A percentile compares a stretch with the other conserved stretches of the same genome.
These are phyloP conservation scores for Flaveria brownii DNA, from an alignment of 129 eudicot genomes.

Conservation along the genomic window DNA sequence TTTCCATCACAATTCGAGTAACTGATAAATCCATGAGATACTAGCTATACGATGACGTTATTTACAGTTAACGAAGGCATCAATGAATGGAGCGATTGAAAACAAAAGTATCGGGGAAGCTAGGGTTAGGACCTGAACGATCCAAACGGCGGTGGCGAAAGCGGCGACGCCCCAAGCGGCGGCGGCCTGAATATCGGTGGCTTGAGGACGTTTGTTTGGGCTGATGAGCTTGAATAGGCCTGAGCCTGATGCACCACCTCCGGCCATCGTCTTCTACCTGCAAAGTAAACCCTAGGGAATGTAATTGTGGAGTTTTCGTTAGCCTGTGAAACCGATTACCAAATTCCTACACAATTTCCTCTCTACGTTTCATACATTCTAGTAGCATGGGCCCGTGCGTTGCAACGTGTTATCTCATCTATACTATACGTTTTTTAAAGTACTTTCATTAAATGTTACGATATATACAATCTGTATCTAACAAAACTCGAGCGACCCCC, in stretches of 20 bases:
- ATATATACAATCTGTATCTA: too few relatives aligned
- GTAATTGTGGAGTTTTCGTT: constrained; percentile 5
- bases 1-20: too few relatives aligned
- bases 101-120: too few relatives aligned
- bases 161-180: constrained; percentile 52
- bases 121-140: constrained; percentile 36
- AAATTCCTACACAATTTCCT: neutral
- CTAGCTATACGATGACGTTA: neutral
- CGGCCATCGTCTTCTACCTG: constrained; percentile 38
- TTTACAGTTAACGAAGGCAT: neutral
- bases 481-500: too few relatives aligned
- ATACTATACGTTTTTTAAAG: too few relatives aligned
- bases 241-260: constrained; percentile 25
- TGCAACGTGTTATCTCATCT: too few relatives aligned
- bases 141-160: constrained; percentile 42
- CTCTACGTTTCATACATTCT: neutral
- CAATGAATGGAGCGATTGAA: neutral
- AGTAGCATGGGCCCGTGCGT: too few relatives aligned
- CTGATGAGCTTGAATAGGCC: constrained; percentile 32
- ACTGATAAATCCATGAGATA: neutral
- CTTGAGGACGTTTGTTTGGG: constrained; percentile 35
- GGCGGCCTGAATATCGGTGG: constrained; percentile 44
- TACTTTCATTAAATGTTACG: too few relatives aligned
- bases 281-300: constrained; percentile 26
- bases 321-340: neutral